phyloP scores from a whole-genome alignment of 768 basidiomycete species.

The Cystobasidium ongulense region DNA sequence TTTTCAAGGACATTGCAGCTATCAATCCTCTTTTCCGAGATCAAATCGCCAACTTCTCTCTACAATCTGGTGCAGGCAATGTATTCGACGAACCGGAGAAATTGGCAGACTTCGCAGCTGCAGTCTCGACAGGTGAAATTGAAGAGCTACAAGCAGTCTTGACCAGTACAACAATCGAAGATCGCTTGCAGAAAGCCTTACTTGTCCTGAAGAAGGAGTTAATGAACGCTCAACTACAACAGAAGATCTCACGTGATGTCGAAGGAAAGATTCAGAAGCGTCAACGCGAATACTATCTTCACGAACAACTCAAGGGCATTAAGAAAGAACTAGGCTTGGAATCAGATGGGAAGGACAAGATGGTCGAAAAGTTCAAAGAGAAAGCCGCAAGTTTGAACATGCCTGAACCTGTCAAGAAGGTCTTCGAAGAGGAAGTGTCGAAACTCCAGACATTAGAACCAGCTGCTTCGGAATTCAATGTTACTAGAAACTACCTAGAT shows the following conservation, averaged over 20 bases:
- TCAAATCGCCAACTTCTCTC: slow-evolving; percentile 92
- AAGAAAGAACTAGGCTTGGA: slow-evolving; percentile 53
- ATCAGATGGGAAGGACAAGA: slow-evolving; percentile 69
- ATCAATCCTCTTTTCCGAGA: slow-evolving; percentile 95
- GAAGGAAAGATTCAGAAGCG: slow-evolving; percentile 58
- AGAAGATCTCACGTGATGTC: slow-evolving; percentile 83
- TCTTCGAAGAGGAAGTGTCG: slow-evolving; percentile 89
- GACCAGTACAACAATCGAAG: slow-evolving; percentile 74
- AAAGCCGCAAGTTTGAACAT: slow-evolving; percentile 78
- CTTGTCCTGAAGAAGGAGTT: slow-evolving; percentile 94
- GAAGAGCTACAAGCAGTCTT: slow-evolving; percentile 86
- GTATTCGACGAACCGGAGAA: slow-evolving; percentile 97
- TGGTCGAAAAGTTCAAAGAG: slow-evolving; percentile 63
- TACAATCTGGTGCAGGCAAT: slow-evolving; percentile 81
- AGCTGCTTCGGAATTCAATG: slow-evolving; percentile 39
- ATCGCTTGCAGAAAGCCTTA: slow-evolving; percentile 78
- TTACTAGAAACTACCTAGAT: slow-evolving; percentile 59
- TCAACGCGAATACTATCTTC: slow-evolving; percentile 42
- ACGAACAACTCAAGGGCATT: slow-evolving; percentile 44
- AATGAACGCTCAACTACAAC: slow-evolving; percentile 90
- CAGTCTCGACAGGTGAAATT: slow-evolving; percentile 87
- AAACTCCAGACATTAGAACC: slow-evolving; percentile 77
- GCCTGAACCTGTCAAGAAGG: slow-evolving; percentile 74
- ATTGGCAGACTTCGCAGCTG: slow-evolving; percentile 93
- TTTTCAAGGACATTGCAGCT: slow-evolving; percentile 97